Evolutionary conservation across 805 yeast genomes (phyloP), one percentile per base, ranked within the genome.

Genomic region (Saccharomycopsis amapae): DNA sequence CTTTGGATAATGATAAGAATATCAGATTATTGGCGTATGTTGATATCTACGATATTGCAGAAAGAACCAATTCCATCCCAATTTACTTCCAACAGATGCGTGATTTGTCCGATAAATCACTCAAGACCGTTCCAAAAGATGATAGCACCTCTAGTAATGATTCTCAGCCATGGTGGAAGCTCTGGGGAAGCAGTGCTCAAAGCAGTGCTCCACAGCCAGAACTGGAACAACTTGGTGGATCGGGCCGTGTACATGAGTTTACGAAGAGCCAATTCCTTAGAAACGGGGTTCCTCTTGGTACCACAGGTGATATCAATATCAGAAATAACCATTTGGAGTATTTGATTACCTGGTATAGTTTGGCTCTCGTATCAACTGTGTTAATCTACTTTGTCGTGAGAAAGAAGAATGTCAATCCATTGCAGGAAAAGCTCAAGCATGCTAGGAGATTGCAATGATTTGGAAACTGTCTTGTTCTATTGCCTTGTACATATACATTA

Each of bases 341-440:
- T 61, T 66, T 93, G 58, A 78, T 87, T 18, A 93, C 98, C 0
- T 93, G 98, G 98, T 90, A 85, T 61, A 95, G 96, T 0, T 73
- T 90, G 36, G 78, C 88, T 1, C 56, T 84, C 34, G 75, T 85
- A 32, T 82, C 95, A 31, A 56, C 88, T 0, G 76, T 82, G 28
- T 74, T 87, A 63, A 70, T 93, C 28, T 54, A 71, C 23, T 58
- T 74, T 25, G 74, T 80, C 17, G 54, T 80, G 47, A 69, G 64
- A 51, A 76, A 75, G 57, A 56, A 54, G 46, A 43, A 60, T 28
- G 58, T 62, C 32, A 68, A 66, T 49, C 72, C 75, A 24, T 52
- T 63, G 38, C 59, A 62, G 17, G 78, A 73, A 23, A 77, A 75
- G 53, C 46, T 75, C 53, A 69, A 58, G 50, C 79, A 75, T 54